Base-by-base conservation (phyloP, 257 asterid genomes). In the Avicennia marina region DNA sequence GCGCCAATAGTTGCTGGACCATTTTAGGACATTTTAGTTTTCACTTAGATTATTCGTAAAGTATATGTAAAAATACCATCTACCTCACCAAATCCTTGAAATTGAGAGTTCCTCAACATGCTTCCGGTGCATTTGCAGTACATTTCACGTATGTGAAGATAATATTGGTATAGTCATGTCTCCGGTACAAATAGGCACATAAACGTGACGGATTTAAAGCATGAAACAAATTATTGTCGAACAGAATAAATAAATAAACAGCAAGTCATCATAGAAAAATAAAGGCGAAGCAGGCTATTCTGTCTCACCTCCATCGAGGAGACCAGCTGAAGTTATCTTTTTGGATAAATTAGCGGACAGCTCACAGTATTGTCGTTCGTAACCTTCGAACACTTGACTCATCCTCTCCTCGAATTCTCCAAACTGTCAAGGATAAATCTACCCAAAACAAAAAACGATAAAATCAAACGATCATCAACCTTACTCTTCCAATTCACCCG, bases 321-420 rank as follows among this genome's bases (percentile, higher is more conserved):
- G 27, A 64, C 26, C 49, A 36, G 89, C 77, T 1, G 83, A 64
- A 42, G 68, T 73, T 45, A 75, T 72, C 50, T 65, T 73, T 51
- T 76, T 78, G 22, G 77, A 72, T 27, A 81, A 73, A 69, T 67
- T 78, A 26, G 89, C 79, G 9, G 89, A 81, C 34, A 81, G 56
- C 63, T 78, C 83, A 47, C 85, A 78, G 73, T 81, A 81, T 51
- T 81, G 89, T 2, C 89, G 70, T 63, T 78, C 89, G 53, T 81
- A 81, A 49, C 77, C 81, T 70, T 81, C 83, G 18, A 72, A 81
- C 5, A 75, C 81, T 56, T 81, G 77, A 67, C 85, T 78, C 89
- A 47, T 38, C 12, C 16, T 36, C 13, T 36, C 9, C 9, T 4
- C 6, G 13, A 2, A 3, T 51, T 67, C 70, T 51, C 27, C 56